phyloP scores from a whole-genome alignment of 2,329 filamentous ascomycete genomes.

The Aspergillus caelatus region DNA sequence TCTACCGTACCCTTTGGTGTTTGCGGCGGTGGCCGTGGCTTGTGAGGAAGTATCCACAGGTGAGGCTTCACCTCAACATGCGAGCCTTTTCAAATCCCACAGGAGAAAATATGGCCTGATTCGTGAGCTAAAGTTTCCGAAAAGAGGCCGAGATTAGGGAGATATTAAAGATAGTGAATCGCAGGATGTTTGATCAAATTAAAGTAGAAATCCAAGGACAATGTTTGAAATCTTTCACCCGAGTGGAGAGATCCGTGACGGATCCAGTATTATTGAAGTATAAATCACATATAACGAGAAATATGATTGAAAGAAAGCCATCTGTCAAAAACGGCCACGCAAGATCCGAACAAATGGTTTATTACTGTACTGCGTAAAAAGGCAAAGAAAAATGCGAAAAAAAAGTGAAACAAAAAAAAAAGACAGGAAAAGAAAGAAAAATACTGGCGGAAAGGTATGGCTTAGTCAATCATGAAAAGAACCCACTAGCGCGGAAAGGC shows the following conservation, averaged over 20 bases:
- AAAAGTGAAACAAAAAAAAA: conserved; percentile 4
- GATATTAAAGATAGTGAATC: neutral
- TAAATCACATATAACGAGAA: neutral
- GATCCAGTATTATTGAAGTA: neutral
- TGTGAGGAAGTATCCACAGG: neutral
- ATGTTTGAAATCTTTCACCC: neutral
- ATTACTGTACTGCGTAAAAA: neutral
- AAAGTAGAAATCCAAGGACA: neutral
- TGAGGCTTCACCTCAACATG: neutral
- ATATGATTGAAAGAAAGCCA: conserved; percentile 1
- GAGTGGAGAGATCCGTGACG: neutral
- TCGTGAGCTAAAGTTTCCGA: neutral
- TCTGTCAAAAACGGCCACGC: neutral
- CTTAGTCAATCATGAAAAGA: neutral
- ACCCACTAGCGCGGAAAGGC: neutral
- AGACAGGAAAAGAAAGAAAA: neutral
- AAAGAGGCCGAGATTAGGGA: neutral
- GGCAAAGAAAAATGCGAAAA: neutral
- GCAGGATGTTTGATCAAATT: neutral
- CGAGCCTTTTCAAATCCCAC: neutral
- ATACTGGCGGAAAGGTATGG: neutral
- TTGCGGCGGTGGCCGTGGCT: neutral
- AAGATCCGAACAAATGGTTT: neutral
- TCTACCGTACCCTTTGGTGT: neutral
- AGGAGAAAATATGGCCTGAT: neutral